Base-by-base conservation (phyloP, 2,329 filamentous ascomycete species). In the Ascochyta clinopodiicola region DNA sequence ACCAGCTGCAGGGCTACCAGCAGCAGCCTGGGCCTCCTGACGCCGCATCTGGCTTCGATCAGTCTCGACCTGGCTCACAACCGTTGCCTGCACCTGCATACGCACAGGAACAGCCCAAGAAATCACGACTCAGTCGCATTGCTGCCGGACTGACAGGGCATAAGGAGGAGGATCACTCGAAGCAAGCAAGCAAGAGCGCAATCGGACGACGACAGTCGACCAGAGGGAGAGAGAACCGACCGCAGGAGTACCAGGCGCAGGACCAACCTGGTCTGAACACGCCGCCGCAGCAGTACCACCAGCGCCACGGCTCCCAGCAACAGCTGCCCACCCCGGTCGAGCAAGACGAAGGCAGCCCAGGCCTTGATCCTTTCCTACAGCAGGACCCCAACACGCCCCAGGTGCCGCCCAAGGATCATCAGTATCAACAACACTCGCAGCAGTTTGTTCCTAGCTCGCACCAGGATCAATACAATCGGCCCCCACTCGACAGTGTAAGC, bases 331-430 rank as follows among this genome's bases (percentile, higher is more conserved):
- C 72, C 21, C 73, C 73, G 5, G 59, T 64, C 58, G 75, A 77
- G 64, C 71, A 74, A 52, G 71, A 76, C 68, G 74, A 77, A 53
- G 57, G 66, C 56, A 57, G 48, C 39, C 59, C 64, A 50, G 63
- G 74, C 50, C 66, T 75, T 24, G 74, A 77, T 44, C 74, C 74
- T 1, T 76, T 74, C 44, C 67, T 77, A 24, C 73, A 75, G 63
- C 70, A 73, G 39, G 63, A 70, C 42, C 63, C 67, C 47, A 57
- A 58, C 25, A 66, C 66, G 21, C 73, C 74, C 13, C 66, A 70
- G 43, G 70, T 72, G 31, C 73, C 73, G n/a, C 71, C 72, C 22
- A 75, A 76, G 48, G 73, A 76, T 55, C 27, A 52, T n/a, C 65
- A 59, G 24, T 75, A 70, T 39, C 70, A 70, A 38, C 69, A 64